phyloP scores from a whole-genome alignment of 441 rosid genomes.

The Brassica balearica region DNA sequence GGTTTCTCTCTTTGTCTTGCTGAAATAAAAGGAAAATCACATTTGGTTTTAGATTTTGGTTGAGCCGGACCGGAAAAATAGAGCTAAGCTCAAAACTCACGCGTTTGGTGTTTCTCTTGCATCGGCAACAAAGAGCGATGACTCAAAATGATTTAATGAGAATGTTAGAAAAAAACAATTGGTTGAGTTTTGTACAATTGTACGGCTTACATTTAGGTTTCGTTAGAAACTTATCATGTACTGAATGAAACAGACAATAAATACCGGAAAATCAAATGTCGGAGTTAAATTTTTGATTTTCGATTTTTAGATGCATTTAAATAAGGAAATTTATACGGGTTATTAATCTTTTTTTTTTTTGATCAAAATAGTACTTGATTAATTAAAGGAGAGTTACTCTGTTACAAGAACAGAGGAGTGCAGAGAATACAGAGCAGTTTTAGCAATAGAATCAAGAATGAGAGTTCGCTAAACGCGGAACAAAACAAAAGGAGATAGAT shows the following conservation, averaged over 20 bases:
- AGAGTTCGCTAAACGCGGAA: no score
- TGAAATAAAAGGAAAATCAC: neutral
- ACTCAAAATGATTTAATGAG: neutral
- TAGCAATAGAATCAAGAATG: no score
- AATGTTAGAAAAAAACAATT: neutral
- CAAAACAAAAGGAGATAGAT: no score
- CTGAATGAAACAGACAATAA: neutral
- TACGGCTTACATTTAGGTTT: neutral
- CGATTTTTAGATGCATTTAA: neutral
- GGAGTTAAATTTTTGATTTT: neutral
- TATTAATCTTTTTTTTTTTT: no score
- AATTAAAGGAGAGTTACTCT: no score
- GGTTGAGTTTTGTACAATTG: neutral
- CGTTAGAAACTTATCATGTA: neutral
- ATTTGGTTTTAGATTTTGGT: neutral
- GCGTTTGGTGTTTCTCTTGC: neutral
- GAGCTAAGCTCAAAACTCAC: neutral
- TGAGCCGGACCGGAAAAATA: neutral
- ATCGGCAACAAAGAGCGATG: neutral
- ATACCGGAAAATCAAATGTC: neutral
- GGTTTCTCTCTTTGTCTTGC: neutral
- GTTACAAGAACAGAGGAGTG: no score
- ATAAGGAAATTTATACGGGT: neutral
- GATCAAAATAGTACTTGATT: no score
- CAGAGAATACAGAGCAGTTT: no score